Conservation (phyloP, 208 protist species). For the Leishmania major region DNA sequence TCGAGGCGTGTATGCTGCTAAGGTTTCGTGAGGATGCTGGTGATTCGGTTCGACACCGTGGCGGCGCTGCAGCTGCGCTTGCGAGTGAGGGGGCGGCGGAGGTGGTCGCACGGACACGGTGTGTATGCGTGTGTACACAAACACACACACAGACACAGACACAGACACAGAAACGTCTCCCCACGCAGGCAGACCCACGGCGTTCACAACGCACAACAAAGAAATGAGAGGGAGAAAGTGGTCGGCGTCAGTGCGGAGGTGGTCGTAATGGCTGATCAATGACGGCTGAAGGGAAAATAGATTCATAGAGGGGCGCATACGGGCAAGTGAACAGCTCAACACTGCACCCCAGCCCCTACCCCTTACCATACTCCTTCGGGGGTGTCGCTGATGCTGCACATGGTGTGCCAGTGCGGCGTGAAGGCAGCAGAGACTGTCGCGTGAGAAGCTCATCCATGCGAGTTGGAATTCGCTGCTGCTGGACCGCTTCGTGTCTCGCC, state of each 20-base stretch:
- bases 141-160: no score
- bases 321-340: background rate
- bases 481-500: background rate
- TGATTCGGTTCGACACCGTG: background rate
- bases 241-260: background rate
- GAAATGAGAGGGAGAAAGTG: background rate
- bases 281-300: background rate
- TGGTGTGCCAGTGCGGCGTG: background rate
- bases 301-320: background rate
- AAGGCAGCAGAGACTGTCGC: background rate
- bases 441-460: no score
- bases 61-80: background rate
- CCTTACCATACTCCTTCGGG: background rate
- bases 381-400: background rate
- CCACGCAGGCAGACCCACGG: background rate
- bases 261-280: background rate
- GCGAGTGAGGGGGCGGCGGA: background rate
- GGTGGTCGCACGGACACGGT: background rate
- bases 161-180: no score
- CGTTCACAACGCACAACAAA: no score
- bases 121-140: no score
- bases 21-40: background rate
- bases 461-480: no score
- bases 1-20: background rate
- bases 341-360: background rate